Evolutionary conservation across 306 rosid species (phyloP), one percentile per base, ranked within the genome.

Genomic region (Vigna nakashimae): DNA sequence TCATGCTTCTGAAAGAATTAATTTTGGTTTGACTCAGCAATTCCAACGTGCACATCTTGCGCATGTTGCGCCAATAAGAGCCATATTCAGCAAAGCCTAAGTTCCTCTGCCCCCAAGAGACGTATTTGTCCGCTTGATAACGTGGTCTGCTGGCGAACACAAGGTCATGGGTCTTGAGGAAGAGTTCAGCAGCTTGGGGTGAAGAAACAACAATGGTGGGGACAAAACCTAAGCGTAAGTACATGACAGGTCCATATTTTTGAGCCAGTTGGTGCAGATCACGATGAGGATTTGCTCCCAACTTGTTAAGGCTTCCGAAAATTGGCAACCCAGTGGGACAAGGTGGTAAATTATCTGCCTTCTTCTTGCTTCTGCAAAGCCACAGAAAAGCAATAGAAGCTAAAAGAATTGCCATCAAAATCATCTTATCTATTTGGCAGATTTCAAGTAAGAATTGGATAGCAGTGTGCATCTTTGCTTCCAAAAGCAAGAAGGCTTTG

Each of bases 251-350:
- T 30, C 96, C 93, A 36, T 92, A 67, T 53, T 81, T 84, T 73
- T 86, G 82, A 2, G 96, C 76, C 42, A 92, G 84, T 30, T n/a
- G 8, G 56, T 82, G 87, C 4, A 90, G 76, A 52, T 86, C 90
- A 48, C 60, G 74, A 26, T 92, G 91, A 48, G 92, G 92, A 16
- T 81, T 9, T 66, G 79, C 46, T 0, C 96, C 96, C 20, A 90
- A 38, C 78, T 69, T 46, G 38, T 73, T 90, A 52, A 92, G 87
- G 80, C 82, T 81, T 7, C 96, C 93, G 16, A 92, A 28, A 73
- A 92, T 59, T 1, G 93, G 96, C 4, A 87, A 73, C 22, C 97
- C 96, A 58, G 12, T 92, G 1, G 96, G 96, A 80, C 97, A 93
- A 8, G 92, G 93, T 45, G 97, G 96, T 60, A 89, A 76, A 34